phyloP scores from a whole-genome alignment of 495 filamentous ascomycete genomes.

The Cercophora newfieldiana region DNA sequence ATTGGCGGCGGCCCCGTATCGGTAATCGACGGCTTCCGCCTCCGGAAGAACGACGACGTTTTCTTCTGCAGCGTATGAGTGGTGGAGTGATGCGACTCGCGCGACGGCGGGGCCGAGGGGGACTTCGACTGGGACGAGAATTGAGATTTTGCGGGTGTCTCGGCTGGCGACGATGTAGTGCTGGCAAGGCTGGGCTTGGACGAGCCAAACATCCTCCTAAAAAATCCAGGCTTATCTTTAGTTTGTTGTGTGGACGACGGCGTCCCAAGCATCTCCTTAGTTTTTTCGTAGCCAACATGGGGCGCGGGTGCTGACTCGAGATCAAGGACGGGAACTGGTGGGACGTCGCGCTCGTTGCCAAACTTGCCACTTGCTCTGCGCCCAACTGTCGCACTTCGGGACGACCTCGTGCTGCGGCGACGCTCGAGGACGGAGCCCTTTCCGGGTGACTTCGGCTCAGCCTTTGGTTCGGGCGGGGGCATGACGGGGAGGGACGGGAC shows the following conservation, averaged over 20 bases:
- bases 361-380: conserved; percentile 35
- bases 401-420: conserved; percentile 64
- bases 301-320: conserved; percentile 53
- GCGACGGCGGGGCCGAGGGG: conserved; percentile 48
- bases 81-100: conserved; percentile 44
- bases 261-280: conserved; percentile 46
- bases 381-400: conserved; percentile 52
- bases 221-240: conserved; percentile 84
- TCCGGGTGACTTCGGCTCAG: conserved; percentile 33
- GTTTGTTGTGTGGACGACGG: conserved; percentile 32
- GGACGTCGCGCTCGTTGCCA: conserved; percentile 27
- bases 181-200: conserved; percentile 43
- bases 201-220: conserved; percentile 80
- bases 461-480: conserved; percentile 39
- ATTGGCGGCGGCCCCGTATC: conserved; percentile 47
- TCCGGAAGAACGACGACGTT: conserved; percentile 85
- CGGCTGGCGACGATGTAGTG: conserved; percentile 22
- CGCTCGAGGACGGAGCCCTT: conserved; percentile 39
- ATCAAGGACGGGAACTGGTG: conserved; percentile 36
- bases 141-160: conserved; percentile 18
- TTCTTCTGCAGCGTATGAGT: conserved; percentile 77
- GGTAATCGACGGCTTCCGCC: conserved; percentile 83
- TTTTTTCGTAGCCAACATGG: conserved; percentile 58
- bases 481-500: conserved; percentile 48
- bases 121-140: conserved; percentile 38